Conservation (phyloP, 2,329 filamentous ascomycete species). For the Talaromyces amestolkiae region DNA sequence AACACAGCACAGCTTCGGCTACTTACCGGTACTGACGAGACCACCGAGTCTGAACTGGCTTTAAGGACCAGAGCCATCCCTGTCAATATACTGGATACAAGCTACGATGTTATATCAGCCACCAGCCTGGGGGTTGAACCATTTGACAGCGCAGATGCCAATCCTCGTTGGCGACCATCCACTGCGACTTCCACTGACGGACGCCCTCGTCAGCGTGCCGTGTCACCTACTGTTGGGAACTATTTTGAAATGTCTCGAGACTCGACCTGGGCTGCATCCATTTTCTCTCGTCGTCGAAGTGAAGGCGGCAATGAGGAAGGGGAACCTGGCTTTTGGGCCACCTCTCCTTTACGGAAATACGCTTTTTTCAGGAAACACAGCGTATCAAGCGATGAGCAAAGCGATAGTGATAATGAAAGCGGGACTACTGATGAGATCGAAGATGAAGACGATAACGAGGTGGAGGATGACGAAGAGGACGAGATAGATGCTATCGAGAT, state of each 20-base stretch:
- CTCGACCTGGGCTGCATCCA: slow-evolving; percentile 30
- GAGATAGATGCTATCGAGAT: slow-evolving; percentile 50
- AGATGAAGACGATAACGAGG: slow-evolving; percentile 16
- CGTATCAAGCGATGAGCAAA: slow-evolving; percentile 30
- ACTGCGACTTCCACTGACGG: slow-evolving; percentile 15
- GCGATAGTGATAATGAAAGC: slow-evolving; percentile 39
- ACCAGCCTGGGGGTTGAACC: slow-evolving; percentile 16
- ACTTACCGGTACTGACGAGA: slow-evolving; percentile 33
- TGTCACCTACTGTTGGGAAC: slow-evolving; percentile 45
- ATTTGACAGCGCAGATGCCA: not conserved
- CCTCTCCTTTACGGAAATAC: slow-evolving; percentile 43
- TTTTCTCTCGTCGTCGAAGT: slow-evolving; percentile 25
- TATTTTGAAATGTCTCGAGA: slow-evolving; percentile 45
- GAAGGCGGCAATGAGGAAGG: slow-evolving; percentile 52
- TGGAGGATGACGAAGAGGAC: slow-evolving; percentile 45
- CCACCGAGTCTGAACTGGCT: slow-evolving; percentile 23
- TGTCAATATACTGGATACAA: slow-evolving; percentile 22
- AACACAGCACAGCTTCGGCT: slow-evolving; percentile 46
- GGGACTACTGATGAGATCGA: slow-evolving; percentile 48
- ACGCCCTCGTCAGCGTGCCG: slow-evolving; percentile 36
- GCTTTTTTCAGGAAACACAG: slow-evolving; percentile 34
- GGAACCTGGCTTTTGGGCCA: slow-evolving; percentile 59
- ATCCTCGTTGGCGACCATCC: slow-evolving; percentile 13
- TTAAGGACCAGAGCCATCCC: slow-evolving; percentile 30
- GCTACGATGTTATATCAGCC: slow-evolving; percentile 17